Evolutionary conservation across 225 moss, liverwort and hornwort species (phyloP), one percentile per base, ranked within the genome.

Genomic region (Physcomitrellopsis africana): DNA sequence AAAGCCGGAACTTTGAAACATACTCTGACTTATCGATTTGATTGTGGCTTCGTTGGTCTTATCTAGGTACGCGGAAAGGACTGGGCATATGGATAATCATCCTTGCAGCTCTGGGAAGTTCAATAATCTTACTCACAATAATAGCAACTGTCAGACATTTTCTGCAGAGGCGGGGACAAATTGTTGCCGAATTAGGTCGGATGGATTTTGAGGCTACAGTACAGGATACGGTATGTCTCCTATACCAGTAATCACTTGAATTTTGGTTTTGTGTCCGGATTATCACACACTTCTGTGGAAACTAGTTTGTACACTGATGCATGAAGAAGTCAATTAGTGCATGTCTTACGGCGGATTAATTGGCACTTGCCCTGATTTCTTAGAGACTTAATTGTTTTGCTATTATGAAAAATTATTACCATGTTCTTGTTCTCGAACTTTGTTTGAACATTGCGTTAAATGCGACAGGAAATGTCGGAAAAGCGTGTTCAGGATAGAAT

Each of bases 121-220:
- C 88, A 18, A 13, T 86, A 23, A 16, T 88, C 45, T 65, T 88
- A 52, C 73, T 82, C 48, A 62, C 18, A 6, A 65, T 61, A 48
- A 70, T 73, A 14, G 72, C 69, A 42, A 17, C 62, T 22, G 62
- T 78, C 22, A 68, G 78, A 70, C 65, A 69, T 22, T 3, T 85
- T 27, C 72, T 80, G 44, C 82, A 80, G 64, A 70, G 2, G 60
- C 73, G 79, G n/a, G 85, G 76, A 16, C 65, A 26, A 16, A 55
- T 17, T 56, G n/a, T 22, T 27, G 3, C 51, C 3, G 57, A 74
- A 51, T 22, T 68, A 53, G 58, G 67, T 52, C 67, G 48, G 27
- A 67, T 86, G 80, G 86, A 85, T 79, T 85, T 85, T 73, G 85
- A 85, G 73, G 85, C 82, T 29, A 76, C 85, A 27, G 79, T 49